Base-by-base conservation (phyloP, 2,329 filamentous ascomycete species). In the Teratosphaeria viscida region DNA sequence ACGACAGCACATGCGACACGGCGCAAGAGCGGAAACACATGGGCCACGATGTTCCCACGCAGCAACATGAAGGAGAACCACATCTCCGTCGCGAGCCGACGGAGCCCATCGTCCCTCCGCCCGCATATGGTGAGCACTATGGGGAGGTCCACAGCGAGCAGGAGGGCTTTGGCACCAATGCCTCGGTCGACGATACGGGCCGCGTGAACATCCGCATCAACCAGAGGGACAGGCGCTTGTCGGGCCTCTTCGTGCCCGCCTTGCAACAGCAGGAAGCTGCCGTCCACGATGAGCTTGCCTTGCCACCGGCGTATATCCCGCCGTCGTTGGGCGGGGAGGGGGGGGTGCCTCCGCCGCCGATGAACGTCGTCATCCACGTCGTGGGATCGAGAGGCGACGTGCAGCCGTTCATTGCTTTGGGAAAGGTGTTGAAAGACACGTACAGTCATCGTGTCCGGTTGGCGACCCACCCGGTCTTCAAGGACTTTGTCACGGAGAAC, bases 181-280 rank as follows among this genome's bases (percentile, higher is more conserved):
- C 75, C 1, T 66, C 64, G 53, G 68, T 76, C 19, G 69, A 70
- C 54, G 88, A 83, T 61, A 87, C 92, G 75, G 89, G 89, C 27
- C 84, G 90, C 68, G 81, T 94, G 66, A 85, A 90, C 68, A 90
- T 94, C 75, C 86, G 85, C 63, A 89, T 94, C 74, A 85, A 87
- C 68, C 86, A 90, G 71, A 86, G 84, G 65, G 85, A 81, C 65
- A 76, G 80, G 58, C 82, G 82, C 58, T 77, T 92, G 3, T 84
- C 87, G 2, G 82, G 85, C 61, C 77, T 92, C 12, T 79, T 92
- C 29, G 81, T 82, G 0, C 86, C 87, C 2, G 82, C 85, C 7
- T 71, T 91, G 49, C 75, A 81, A 62, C 77, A 79, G 62, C 80
- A 87, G 66, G 73, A 84, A 57, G 69, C 78, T 57, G 64, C 76